These are phyloP conservation scores for Alnus rubra DNA, from an alignment of 306 rosid species.

Conservation along the genomic window DNA sequence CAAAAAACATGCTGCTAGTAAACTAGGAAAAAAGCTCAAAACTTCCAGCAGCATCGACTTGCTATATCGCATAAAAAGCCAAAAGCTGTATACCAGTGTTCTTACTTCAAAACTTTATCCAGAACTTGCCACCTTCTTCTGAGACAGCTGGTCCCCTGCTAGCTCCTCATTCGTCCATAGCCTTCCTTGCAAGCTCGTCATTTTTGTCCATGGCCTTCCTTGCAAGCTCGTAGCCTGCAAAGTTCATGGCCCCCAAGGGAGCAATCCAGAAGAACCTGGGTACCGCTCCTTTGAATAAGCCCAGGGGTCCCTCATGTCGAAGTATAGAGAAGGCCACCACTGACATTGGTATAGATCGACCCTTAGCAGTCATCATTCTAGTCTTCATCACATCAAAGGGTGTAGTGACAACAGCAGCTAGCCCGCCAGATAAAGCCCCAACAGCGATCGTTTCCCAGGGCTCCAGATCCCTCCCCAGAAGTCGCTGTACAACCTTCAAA, in stretches of 20 bases:
- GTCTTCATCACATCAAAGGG: slow-evolving; percentile 99
- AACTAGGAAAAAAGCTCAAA: slow-evolving; percentile 38
- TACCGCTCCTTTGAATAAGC: slow-evolving; percentile 90
- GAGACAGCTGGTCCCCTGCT: slow-evolving; percentile 41
- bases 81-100: slow-evolving; percentile 5
- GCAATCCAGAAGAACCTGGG: slow-evolving; percentile 99
- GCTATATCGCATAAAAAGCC: slow-evolving; percentile 18
- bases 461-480: slow-evolving; percentile 80
- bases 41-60: slow-evolving; percentile 36
- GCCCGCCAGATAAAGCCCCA: slow-evolving; percentile 96
- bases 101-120: slow-evolving; percentile 32
- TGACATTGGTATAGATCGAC: slow-evolving; percentile 81
- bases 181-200: slow-evolving; percentile 63
- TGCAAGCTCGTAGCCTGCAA: slow-evolving; percentile 95
- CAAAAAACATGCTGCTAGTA: slow-evolving; percentile 34
- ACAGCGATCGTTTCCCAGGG: slow-evolving; percentile 95
- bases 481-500: slow-evolving; percentile 63
- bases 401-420: slow-evolving; percentile 92
- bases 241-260: slow-evolving; percentile 97
- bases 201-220: slow-evolving; percentile 92
- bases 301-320: slow-evolving; percentile 84
- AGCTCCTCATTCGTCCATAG: slow-evolving; percentile 79
- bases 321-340: slow-evolving; percentile 73
- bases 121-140: slow-evolving; percentile 45
- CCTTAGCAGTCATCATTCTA: slow-evolving; percentile 95